Evolutionary conservation across 805 yeast species (phyloP), one percentile per base, ranked within the genome.

Genomic region (Monosporozyma unispora): DNA sequence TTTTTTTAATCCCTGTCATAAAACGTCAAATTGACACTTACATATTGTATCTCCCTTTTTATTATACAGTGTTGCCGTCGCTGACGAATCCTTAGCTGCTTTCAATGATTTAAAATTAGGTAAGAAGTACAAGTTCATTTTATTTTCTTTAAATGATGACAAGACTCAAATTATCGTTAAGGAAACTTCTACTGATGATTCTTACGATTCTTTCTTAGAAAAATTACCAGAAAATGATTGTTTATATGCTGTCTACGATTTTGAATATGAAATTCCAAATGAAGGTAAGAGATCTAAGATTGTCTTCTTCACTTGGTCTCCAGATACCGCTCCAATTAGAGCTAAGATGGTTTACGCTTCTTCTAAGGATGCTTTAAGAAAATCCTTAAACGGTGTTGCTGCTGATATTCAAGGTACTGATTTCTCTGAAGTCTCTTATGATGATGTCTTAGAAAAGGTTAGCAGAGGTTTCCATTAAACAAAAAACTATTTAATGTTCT

Each of bases 331-430:
- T 49, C 88, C 93, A 54, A 82, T 93, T 64, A 85, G 95, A 77
- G 70, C 89, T 61, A 93, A 93, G 85, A 93, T 93, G 99, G 86
- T 91, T 55, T 91, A 90, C 76, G 98, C 99, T 45, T 81, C 96
- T n/a, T 90, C 98, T 53, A 89, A 89, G 74, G 98, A 90, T 63
- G 96, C 97, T 46, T 80, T 93, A 66, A 91, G 98, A 79, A 88
- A 96, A 74, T 91, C 99, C 50, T 78, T 93, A 67, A 91, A 87
- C 70, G 99, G 99, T 71, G 82, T 93, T 59, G 76, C 96, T 50
- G 71, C 96, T 59, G 99, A 93, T 67, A 78, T 93, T 65, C 99
- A 93, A 77, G 99, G 98, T 67, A 93, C 99, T 52, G 99, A 93
- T 72, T 90, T 82, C 73, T 83, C 95, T 54, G 99, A 93, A 78